A percentile compares a stretch with the other conserved stretches of the same genome.
Evolutionary conservation across 2,329 filamentous ascomycete species (phyloP).

Genomic region (Acarospora socialis): DNA sequence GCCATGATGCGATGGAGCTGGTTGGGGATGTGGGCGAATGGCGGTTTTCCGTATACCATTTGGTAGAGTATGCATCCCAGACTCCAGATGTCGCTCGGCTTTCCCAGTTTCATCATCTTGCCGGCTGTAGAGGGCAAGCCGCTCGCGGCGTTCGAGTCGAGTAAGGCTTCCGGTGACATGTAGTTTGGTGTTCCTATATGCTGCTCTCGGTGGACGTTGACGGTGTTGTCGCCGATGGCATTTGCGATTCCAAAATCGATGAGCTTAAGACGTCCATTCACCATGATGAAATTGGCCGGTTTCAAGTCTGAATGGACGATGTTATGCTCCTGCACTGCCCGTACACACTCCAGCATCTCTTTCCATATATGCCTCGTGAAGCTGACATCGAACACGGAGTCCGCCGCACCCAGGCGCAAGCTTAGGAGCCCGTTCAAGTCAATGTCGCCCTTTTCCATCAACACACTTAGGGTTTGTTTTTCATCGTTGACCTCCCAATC

Average conservation of each 20-base stretch:
- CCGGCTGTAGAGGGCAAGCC: conserved; percentile 31
- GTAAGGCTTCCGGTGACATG: conserved; percentile 90
- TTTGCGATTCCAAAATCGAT: conserved; percentile 99
- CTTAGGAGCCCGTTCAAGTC: conserved; percentile 80
- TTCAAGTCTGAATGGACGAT: conserved; percentile 97
- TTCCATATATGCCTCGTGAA: conserved; percentile 99
- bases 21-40: conserved; percentile 83
- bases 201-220: conserved; percentile 91
- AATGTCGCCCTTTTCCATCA: conserved; percentile 95
- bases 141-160: conserved; percentile 62
- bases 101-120: conserved; percentile 90
- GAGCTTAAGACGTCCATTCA: conserved; percentile 78
- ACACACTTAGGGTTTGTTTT: conserved; percentile 73
- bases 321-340: conserved; percentile 74
- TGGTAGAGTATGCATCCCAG: conserved; percentile 94
- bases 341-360: conserved; percentile 94
- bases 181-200: conserved; percentile 96
- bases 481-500: conserved; percentile 91
- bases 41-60: conserved; percentile 93
- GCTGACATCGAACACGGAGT: conserved; percentile 66
- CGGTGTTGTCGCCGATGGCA: conserved; percentile 90
- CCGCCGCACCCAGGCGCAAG: conserved; percentile 54
- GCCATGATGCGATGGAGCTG: conserved; percentile 47
- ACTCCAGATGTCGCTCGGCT: conserved; percentile 92
- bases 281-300: conserved; percentile 90